Percentiles rank a stretch among this genome's conserved stretches.
phyloP scores from a whole-genome alignment of 208 protist species.

The Trypanosoma vivax region DNA sequence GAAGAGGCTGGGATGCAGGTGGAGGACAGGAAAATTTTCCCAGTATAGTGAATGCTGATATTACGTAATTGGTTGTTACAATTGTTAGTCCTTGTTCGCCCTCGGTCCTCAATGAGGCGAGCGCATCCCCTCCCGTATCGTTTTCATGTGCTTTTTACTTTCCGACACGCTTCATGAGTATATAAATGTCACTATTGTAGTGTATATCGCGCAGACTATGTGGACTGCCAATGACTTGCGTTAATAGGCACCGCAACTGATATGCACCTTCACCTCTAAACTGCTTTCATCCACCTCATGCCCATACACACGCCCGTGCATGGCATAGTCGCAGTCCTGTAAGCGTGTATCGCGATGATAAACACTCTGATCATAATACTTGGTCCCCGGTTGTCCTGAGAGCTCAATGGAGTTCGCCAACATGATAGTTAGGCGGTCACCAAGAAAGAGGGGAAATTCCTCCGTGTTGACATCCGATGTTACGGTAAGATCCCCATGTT shows the following conservation, averaged over 20 bases:
- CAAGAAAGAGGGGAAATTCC: conserved; percentile 91
- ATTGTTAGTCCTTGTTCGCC: too few relatives aligned
- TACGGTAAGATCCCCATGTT: conserved; percentile 64
- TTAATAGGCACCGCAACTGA: conserved; percentile 96
- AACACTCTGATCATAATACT: conserved; percentile 87
- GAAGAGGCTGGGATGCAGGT: too few relatives aligned
- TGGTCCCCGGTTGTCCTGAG: conserved; percentile 64
- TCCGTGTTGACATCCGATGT: conserved; percentile 94
- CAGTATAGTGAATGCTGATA: too few relatives aligned
- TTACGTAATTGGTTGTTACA: too few relatives aligned
- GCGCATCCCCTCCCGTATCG: too few relatives aligned
- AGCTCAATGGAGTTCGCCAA: conserved; percentile 91
- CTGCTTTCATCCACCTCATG: conserved; percentile 86
- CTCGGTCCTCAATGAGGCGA: too few relatives aligned
- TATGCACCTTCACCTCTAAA: conserved; percentile 87
- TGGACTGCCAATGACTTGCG: conserved; percentile 89
- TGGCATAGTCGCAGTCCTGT: conserved; percentile 97
- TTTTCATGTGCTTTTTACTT: conserved; percentile 48
- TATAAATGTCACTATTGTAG: conserved; percentile 88
- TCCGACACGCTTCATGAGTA: conserved; percentile 76
- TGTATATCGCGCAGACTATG: conserved; percentile 83
- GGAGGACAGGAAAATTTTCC: too few relatives aligned
- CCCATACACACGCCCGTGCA: conserved; percentile 96
- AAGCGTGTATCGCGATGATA: conserved; percentile 85
- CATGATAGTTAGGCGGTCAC: conserved; percentile 90